Conservation (phyloP, 345 rosid species). For the Lepidium aucheri region DNA sequence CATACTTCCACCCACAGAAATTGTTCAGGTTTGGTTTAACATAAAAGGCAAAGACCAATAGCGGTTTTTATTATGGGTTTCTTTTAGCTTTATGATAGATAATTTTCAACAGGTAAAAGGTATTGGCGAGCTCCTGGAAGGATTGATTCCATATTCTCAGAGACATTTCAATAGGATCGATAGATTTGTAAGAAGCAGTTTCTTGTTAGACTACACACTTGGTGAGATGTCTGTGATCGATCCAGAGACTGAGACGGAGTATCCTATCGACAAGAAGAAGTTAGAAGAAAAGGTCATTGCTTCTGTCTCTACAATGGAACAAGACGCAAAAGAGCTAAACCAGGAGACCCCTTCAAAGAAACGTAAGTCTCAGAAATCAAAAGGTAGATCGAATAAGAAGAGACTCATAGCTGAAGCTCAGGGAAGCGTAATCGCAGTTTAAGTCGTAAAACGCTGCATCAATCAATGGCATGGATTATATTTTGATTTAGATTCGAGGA, state of each 20-base stretch:
- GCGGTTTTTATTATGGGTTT: neutral
- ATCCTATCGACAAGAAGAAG: conserved; percentile 8
- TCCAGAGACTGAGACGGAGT: conserved; percentile 31
- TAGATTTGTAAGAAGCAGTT: conserved; percentile 80
- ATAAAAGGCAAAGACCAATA: neutral
- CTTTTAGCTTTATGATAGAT: neutral
- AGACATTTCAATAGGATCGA: conserved; percentile 89
- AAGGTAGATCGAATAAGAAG: conserved; percentile 49
- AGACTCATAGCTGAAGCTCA: conserved; percentile 31
- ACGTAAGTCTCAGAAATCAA: conserved; percentile 50
- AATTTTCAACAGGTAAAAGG: conserved; percentile 53
- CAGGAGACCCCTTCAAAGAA: conserved; percentile 40
- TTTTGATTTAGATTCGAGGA: neutral
- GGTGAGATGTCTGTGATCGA: conserved; percentile 78
- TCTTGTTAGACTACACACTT: conserved; percentile 77
- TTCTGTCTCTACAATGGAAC: conserved; percentile 12
- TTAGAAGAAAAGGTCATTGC: conserved; percentile 1
- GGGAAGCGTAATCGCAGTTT: conserved; percentile 29
- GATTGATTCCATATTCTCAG: conserved; percentile 77
- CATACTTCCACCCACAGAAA: conserved; percentile 67
- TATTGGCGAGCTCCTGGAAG: conserved; percentile 78
- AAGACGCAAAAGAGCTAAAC: conserved; percentile 18
- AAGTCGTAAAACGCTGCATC: conserved; percentile 17
- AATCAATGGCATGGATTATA: neutral
- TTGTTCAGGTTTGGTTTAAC: conserved; percentile 52